These are phyloP conservation scores for Lonicera japonica DNA, from an alignment of 129 eudicot species.

Conservation along the genomic window DNA sequence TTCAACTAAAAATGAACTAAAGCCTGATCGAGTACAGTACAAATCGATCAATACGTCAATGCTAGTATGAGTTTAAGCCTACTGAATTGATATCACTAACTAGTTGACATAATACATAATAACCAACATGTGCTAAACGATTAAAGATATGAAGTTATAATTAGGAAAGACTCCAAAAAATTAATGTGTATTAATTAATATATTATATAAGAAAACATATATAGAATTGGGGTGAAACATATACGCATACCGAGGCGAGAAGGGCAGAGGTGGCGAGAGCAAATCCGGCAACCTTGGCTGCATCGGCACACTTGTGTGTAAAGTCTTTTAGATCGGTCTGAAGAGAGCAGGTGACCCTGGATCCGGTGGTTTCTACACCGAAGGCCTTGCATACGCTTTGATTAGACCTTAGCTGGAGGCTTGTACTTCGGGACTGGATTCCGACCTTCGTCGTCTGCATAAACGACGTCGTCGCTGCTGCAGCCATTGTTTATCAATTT, in stretches of 20 bases:
- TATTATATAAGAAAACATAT: no score
- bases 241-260: slow-evolving; percentile 71
- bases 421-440: slow-evolving; percentile 30
- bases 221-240: no score
- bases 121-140: no score
- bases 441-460: slow-evolving; percentile 67
- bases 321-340: slow-evolving; percentile 79
- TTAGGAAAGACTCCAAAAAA: no score
- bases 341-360: slow-evolving; percentile 60
- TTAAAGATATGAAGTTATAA: no score
- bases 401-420: slow-evolving; percentile 59
- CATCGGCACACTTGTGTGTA: slow-evolving; percentile 70
- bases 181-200: no score
- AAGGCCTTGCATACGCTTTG: slow-evolving; percentile 57
- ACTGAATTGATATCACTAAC: no score
- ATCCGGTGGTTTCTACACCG: slow-evolving; percentile 42
- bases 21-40: no score
- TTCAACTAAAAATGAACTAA: no score
- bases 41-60: no score
- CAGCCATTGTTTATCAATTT: slow-evolving; percentile 46
- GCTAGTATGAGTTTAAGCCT: no score
- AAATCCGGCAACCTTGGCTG: slow-evolving; percentile 83
- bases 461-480: slow-evolving; percentile 70
- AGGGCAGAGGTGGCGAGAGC: slow-evolving; percentile 95
- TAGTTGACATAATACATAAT: no score